Conservation (phyloP, 805 yeast genomes). For the Sugiyamaella lignohabitans region DNA sequence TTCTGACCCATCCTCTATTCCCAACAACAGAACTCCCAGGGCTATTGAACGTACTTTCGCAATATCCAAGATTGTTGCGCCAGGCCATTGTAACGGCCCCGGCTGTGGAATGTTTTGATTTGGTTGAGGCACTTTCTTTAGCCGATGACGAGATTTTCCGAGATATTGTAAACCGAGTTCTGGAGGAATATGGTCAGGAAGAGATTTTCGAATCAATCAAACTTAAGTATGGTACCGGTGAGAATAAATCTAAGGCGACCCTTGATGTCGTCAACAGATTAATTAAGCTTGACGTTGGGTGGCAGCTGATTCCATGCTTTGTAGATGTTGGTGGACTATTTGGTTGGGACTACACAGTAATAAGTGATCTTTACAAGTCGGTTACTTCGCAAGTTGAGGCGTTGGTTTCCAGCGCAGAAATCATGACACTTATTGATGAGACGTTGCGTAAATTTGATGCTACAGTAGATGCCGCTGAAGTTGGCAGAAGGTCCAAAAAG, state of each 20-base stretch:
- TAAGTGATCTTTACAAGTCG: conserved; percentile 40
- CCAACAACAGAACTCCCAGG: conserved; percentile 55
- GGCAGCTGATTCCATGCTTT: conserved; percentile 55
- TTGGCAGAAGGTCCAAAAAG: not conserved
- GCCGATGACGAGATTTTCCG: conserved; percentile 57
- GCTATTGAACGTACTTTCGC: conserved; percentile 46
- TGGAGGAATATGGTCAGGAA: conserved; percentile 56
- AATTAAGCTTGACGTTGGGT: conserved; percentile 44
- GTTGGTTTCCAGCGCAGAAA: conserved; percentile 18
- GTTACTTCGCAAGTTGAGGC: conserved; percentile 44
- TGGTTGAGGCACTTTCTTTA: conserved; percentile 53
- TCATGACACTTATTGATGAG: conserved; percentile 25
- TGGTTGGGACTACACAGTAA: conserved; percentile 50
- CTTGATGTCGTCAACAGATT: conserved; percentile 38
- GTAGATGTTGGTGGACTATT: conserved; percentile 71
- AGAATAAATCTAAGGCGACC: conserved; percentile 19
- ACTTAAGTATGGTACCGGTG: conserved; percentile 17
- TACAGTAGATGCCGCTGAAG: conserved; percentile 10
- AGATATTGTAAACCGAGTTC: conserved; percentile 60
- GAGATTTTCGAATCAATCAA: conserved; percentile 27
- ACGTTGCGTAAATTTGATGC: conserved; percentile 22
- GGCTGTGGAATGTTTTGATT: conserved; percentile 55
- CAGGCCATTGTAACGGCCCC: conserved; percentile 80
- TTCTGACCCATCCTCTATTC: conserved; percentile 82
- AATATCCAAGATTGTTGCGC: conserved; percentile 59